These are phyloP conservation scores for Colletotrichum liriopes DNA, from an alignment of 2,329 filamentous ascomycete species.

Conservation along the genomic window DNA sequence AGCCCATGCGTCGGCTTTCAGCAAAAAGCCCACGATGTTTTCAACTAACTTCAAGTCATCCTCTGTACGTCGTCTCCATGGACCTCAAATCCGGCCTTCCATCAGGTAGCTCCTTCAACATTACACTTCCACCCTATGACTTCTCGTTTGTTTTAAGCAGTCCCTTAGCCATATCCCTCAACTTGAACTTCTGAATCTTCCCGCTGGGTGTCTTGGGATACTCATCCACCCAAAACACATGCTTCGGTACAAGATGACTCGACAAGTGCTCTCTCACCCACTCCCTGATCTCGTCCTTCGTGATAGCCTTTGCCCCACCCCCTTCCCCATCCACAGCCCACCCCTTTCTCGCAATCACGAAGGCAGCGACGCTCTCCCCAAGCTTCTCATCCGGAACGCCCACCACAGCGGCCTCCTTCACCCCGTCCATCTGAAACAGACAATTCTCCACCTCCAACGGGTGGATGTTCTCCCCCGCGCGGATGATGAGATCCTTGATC, in stretches of 20 bases:
- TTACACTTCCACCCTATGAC: neutral
- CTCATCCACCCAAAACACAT: constrained; percentile 89
- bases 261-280: constrained; percentile 82
- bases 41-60: neutral
- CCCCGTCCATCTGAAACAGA: constrained; percentile 78
- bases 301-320: constrained; percentile 55
- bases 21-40: neutral
- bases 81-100: too few relatives aligned
- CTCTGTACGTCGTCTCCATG: neutral
- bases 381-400: constrained; percentile 87
- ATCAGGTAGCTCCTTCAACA: too few relatives aligned
- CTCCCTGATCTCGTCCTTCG: constrained; percentile 71
- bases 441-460: constrained; percentile 94
- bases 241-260: constrained; percentile 86
- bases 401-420: constrained; percentile 86
- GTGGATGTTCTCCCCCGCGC: constrained; percentile 96
- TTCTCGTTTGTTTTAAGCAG: constrained; percentile 45
- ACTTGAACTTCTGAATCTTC: constrained; percentile 95
- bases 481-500: constrained; percentile 96
- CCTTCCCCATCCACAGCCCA: constrained; percentile 47
- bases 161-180: constrained; percentile 75
- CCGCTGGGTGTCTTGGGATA: constrained; percentile 96
- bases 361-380: constrained; percentile 90
- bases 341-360: constrained; percentile 71
- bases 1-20: neutral